Evolutionary conservation across 495 filamentous ascomycete species (phyloP).

Genomic region (Lophiotrema nucula): DNA sequence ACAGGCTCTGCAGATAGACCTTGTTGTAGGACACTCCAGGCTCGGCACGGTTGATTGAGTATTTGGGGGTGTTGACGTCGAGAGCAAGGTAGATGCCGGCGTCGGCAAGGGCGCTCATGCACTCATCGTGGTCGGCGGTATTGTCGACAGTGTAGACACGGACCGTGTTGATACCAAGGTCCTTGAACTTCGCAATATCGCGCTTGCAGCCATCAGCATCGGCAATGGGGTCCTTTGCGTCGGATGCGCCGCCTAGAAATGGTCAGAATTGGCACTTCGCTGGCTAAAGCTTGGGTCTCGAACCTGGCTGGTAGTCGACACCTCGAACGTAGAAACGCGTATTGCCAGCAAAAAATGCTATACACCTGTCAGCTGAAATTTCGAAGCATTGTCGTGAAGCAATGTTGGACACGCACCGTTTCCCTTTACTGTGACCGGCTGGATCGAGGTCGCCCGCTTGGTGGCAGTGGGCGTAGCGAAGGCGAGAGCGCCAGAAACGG

Average conservation of each 20-base stretch:
- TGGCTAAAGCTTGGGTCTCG: neutral
- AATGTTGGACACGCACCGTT: neutral
- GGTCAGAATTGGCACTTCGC: neutral
- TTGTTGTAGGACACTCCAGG: conserved; percentile 84
- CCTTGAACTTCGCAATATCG: conserved; percentile 79
- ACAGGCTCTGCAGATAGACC: conserved; percentile 87
- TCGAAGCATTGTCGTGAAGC: neutral
- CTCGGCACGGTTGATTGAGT: conserved; percentile 77
- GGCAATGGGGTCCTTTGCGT: conserved; percentile 75
- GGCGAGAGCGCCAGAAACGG: conserved; percentile 31
- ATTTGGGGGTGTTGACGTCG: conserved; percentile 75
- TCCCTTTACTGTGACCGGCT: conserved; percentile 26
- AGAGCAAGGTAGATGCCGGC: conserved; percentile 83
- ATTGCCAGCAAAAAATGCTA: conserved; percentile 83
- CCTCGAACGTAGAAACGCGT: conserved; percentile 90
- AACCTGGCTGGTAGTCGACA: conserved; percentile 88
- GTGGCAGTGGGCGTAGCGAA: conserved; percentile 28
- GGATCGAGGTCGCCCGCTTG: conserved; percentile 23
- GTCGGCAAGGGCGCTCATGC: conserved; percentile 42
- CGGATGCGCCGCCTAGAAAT: conserved; percentile 65
- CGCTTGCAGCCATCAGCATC: conserved; percentile 69
- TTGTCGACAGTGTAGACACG: conserved; percentile 94
- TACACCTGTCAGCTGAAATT: conserved; percentile 30
- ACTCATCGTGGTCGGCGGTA: conserved; percentile 69
- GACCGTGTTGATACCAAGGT: conserved; percentile 85